A percentile compares a stretch with the other conserved stretches of the same genome.
phyloP scores from a whole-genome alignment of 495 filamentous ascomycete species.

The Penicillium malachiteum region DNA sequence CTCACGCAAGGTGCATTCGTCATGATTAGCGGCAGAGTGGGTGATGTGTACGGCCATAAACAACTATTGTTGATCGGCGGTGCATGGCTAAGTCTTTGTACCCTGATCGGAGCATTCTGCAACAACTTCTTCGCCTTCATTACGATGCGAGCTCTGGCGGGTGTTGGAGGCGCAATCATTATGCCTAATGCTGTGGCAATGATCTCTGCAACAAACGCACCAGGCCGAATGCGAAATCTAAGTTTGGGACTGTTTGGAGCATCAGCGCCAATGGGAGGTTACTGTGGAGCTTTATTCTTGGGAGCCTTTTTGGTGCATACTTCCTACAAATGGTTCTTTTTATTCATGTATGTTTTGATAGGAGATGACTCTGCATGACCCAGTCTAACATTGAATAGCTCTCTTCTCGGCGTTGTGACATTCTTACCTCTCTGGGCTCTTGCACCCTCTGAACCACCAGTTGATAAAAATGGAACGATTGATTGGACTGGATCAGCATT shows the following conservation, averaged over 20 bases:
- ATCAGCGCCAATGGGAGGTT: constrained; percentile 48
- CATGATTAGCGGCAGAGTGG: constrained; percentile 46
- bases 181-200: constrained; percentile 50
- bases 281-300: constrained; percentile 40
- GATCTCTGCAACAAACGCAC: constrained; percentile 45
- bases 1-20: constrained; percentile 53
- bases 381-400: constrained; percentile 14
- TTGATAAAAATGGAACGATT: constrained; percentile 44
- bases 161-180: constrained; percentile 46
- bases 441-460: not conserved
- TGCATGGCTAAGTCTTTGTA: constrained; percentile 35
- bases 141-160: constrained; percentile 39
- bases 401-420: constrained; percentile 33
- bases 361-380: not conserved
- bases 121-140: constrained; percentile 42
- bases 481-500: constrained; percentile 52
- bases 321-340: constrained; percentile 52
- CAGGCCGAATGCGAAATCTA: constrained; percentile 46
- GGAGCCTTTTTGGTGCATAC: constrained; percentile 43
- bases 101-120: constrained; percentile 41
- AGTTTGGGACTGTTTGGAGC: constrained; percentile 52
- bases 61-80: constrained; percentile 41
- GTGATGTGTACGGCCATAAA: constrained; percentile 51
- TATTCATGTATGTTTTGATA: constrained; percentile 39
- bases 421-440: constrained; percentile 25